Conservation (phyloP, 805 yeast species). For the Danielozyma ontarioensis region DNA sequence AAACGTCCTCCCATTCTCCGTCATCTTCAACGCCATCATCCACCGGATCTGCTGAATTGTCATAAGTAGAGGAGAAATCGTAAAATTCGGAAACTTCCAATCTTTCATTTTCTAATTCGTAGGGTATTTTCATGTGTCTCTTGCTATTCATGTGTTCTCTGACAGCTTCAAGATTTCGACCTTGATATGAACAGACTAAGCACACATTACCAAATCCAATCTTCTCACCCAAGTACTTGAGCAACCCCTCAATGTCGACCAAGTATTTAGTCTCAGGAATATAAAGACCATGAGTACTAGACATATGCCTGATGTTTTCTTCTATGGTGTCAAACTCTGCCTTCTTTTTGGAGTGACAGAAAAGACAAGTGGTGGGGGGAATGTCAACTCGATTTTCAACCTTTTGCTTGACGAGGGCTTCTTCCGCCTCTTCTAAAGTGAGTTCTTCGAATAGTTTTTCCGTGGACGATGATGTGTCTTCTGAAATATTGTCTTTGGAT, state of each 20-base stretch:
- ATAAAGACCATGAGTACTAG: conserved; percentile 72
- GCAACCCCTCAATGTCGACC: conserved; percentile 62
- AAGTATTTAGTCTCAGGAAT: conserved; percentile 78
- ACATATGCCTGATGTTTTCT: conserved; percentile 65
- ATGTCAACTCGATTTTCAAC: conserved; percentile 42
- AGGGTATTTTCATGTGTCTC: conserved; percentile 86
- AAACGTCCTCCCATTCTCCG: conserved; percentile 29
- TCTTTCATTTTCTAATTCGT: conserved; percentile 74
- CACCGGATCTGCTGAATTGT: conserved; percentile 11
- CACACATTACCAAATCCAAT: conserved; percentile 83
- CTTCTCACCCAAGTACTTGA: conserved; percentile 73
- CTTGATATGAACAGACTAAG: conserved; percentile 76
- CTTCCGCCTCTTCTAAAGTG: conserved; percentile 1
- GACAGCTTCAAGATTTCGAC: conserved; percentile 77
- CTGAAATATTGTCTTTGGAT: not conserved
- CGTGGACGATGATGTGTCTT: too few species aligned
- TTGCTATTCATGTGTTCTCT: conserved; percentile 85
- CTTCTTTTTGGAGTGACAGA: conserved; percentile 37
- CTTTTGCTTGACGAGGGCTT: conserved; percentile 37
- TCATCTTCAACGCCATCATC: conserved; percentile 10
- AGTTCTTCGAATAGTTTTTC: not conserved
- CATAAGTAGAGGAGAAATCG: conserved; percentile 70
- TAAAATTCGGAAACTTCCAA: conserved; percentile 74
- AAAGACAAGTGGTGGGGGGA: conserved; percentile 46
- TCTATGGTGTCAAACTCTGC: conserved; percentile 33